Base-by-base conservation (phyloP, 1,284 basidiomycete genomes). In the Polyporus tsugae region DNA sequence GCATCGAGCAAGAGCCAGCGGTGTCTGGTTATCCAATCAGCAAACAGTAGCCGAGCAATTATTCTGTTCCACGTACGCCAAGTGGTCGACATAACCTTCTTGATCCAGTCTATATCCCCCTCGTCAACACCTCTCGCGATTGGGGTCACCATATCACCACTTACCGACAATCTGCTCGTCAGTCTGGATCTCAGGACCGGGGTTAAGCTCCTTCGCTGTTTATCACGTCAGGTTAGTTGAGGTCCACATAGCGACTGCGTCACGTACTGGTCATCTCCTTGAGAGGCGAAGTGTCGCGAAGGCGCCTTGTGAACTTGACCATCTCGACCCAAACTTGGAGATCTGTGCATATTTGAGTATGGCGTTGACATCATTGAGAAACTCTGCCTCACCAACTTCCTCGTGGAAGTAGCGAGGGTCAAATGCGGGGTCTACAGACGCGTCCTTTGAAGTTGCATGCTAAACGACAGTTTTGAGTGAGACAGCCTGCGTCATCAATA, bases 331-430 rank as follows among this genome's bases (percentile, higher is more conserved):
- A 74, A 13, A 85, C 75, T 49, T 82, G 78, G 6, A 84, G 72
- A 73, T 86, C 84, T 76, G 38, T 41, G 17, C n/a, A 17, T 3
- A 9, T 1, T 2, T 52, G 3, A 38, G 35, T 7, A 60, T 29
- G n/a, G 1, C 22, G 13, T 39, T 25, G 17, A 57, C 22, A 41
- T 13, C 2, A 36, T 36, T 15, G n/a, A 62, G 15, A 57, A 25
- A 25, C 29, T 22, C 15, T 69, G 19, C 73, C 74, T 77, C 75
- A 78, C 87, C 86, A 73, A 86, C 82, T 63, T 80, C 77, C 53
- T 85, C 77, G 60, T 83, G 83, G 73, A 87, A 86, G 75, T 85
- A 85, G 60, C 80, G 81, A 52, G 87, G 86, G 70, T 88, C 83
- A 39, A 86, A 78, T 33, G 78, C 77, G 0, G 86, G 84, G 57